Conservation (phyloP, 2,329 filamentous ascomycete genomes). For the Leptosphaerulina australis region DNA sequence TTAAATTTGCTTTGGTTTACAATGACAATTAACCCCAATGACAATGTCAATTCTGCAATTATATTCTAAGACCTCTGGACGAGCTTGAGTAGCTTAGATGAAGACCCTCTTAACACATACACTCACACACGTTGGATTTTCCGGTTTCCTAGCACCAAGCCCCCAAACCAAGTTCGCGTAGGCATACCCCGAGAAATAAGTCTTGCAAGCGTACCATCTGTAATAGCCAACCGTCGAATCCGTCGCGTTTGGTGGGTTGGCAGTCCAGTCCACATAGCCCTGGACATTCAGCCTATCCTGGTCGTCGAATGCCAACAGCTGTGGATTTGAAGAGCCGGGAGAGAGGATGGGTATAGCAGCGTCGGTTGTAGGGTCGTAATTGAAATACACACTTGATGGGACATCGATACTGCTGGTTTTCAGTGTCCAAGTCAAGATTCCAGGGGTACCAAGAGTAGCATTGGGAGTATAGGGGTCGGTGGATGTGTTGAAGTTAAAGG, state of each 20-base stretch:
- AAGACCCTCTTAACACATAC: conserved; percentile 51
- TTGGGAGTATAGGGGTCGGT: conserved; percentile 23
- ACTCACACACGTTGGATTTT: conserved; percentile 55
- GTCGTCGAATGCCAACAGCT: conserved; percentile 51
- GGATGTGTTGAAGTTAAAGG: conserved; percentile 47
- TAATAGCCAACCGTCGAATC: conserved; percentile 38
- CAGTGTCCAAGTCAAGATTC: conserved; percentile 54
- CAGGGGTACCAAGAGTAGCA: conserved; percentile 26
- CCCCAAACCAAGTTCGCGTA: conserved; percentile 55
- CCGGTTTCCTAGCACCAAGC: conserved; percentile 47
- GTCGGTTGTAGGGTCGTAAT: conserved; percentile 48
- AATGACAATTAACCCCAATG: too few relatives aligned
- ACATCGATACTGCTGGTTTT: conserved; percentile 40
- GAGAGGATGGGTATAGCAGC: conserved; percentile 52
- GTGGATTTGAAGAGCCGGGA: conserved; percentile 34
- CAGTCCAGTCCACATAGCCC: conserved; percentile 50
- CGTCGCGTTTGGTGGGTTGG: conserved; percentile 36
- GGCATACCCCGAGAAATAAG: conserved; percentile 49
- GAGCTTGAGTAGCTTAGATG: neutral
- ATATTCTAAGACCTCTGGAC: neutral
- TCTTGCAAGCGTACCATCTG: conserved; percentile 56
- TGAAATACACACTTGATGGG: conserved; percentile 47
- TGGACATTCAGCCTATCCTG: conserved; percentile 49
- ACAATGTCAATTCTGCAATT: too few relatives aligned
- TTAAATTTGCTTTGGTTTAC: too few relatives aligned